Conservation (phyloP, 176 grass and related monocot species). For the Areca catechu region DNA sequence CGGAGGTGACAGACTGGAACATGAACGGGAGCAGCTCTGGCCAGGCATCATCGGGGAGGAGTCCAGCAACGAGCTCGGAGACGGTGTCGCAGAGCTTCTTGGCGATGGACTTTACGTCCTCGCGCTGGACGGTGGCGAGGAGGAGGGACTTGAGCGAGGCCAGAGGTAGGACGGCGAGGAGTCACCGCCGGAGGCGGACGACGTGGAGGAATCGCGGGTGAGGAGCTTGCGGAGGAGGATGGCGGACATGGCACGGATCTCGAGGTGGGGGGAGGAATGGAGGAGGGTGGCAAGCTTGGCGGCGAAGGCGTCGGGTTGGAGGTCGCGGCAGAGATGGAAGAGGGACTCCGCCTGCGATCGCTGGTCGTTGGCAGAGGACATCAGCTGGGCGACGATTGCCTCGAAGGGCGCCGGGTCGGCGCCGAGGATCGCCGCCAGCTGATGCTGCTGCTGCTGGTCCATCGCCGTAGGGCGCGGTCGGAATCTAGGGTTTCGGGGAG, state of each 20-base stretch:
- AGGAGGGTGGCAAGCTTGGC: slow-evolving; percentile 57
- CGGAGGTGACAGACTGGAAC: slow-evolving; percentile 49
- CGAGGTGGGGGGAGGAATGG: slow-evolving; percentile 26
- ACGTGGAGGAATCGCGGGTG: slow-evolving; percentile 22
- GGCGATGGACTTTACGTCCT: slow-evolving; percentile 52
- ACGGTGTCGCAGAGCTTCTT: slow-evolving; percentile 93
- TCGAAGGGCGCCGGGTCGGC: slow-evolving; percentile 34
- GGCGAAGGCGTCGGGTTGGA: slow-evolving; percentile 63
- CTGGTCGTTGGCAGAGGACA: slow-evolving; percentile 86
- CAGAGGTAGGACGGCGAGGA: slow-evolving; percentile 27
- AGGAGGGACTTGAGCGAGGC: slow-evolving; percentile 62
- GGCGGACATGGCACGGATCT: slow-evolving; percentile 60
- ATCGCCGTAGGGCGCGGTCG: no score
- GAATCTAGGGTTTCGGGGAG: not conserved
- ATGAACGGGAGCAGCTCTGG: slow-evolving; percentile 80
- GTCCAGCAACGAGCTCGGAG: slow-evolving; percentile 59
- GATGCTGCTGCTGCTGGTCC: slow-evolving; percentile 10
- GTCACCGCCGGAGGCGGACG: not conserved
- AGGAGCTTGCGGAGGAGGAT: slow-evolving; percentile 79
- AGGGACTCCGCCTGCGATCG: slow-evolving; percentile 70
- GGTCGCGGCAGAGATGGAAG: slow-evolving; percentile 70
- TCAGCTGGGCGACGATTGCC: slow-evolving; percentile 52
- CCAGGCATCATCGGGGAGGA: slow-evolving; percentile 70
- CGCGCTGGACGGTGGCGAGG: slow-evolving; percentile 52
- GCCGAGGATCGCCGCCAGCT: slow-evolving; percentile 7